phyloP scores from a whole-genome alignment of 108 stramenopile genomes.

The Seminavis robusta region DNA sequence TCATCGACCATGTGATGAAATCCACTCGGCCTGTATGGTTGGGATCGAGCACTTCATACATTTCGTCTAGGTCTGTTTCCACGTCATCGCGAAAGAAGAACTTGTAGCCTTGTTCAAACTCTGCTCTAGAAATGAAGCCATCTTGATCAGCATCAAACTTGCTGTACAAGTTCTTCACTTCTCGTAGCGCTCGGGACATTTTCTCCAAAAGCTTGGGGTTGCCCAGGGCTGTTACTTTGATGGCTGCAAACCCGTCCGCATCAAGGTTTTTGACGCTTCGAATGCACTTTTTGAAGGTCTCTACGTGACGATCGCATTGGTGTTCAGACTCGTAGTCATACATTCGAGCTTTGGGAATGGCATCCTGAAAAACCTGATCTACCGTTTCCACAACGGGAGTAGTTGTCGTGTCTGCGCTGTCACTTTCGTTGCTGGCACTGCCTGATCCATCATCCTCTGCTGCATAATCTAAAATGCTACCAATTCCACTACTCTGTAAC shows the following conservation, averaged over 20 bases:
- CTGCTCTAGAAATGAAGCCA: constrained; percentile 57
- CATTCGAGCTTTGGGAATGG: constrained; percentile 25
- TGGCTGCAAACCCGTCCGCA: constrained; percentile 82
- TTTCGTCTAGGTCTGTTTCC: constrained; percentile 33
- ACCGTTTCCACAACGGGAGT: constrained; percentile 12
- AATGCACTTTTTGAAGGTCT: constrained; percentile 77
- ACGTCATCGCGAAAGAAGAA: constrained; percentile 30
- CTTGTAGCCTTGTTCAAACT: constrained; percentile 50
- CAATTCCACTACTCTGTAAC: constrained; percentile 54
- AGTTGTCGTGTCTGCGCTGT: neutral
- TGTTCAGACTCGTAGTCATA: constrained; percentile 76
- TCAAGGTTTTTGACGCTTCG: constrained; percentile 71
- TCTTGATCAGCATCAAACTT: constrained; percentile 54
- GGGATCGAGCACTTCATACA: constrained; percentile 59
- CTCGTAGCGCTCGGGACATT: constrained; percentile 76
- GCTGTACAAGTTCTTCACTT: constrained; percentile 61
- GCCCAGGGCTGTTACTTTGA: constrained; percentile 94
- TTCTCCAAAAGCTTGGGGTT: constrained; percentile 87
- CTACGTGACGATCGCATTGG: constrained; percentile 75
- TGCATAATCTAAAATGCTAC: constrained; percentile 95
- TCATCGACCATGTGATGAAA: constrained; percentile 78
- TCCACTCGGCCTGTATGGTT: constrained; percentile 58
- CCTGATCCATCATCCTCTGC: constrained; percentile 78
- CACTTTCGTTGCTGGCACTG: neutral
- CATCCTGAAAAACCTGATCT: neutral